phyloP scores from a whole-genome alignment of 768 basidiomycete genomes.

The Cystofilobasidium capitatum region DNA sequence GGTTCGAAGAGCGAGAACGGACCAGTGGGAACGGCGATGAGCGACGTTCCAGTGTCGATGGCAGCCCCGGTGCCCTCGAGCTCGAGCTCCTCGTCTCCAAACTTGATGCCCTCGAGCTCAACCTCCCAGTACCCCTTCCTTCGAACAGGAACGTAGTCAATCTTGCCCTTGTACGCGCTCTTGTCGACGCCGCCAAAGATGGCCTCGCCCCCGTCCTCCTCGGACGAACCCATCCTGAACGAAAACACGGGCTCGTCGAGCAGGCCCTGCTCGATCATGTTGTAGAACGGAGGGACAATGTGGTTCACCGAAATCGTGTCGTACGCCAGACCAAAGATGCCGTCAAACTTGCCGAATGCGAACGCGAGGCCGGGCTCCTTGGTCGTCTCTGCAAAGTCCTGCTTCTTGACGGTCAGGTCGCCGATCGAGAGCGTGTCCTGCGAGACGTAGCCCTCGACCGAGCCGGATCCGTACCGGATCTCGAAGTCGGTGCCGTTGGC shows the following conservation, averaged over 20 bases:
- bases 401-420: constrained; percentile 60
- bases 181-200: constrained; percentile 48
- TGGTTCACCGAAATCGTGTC: constrained; percentile 91
- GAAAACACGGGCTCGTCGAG: constrained; percentile 82
- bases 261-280: constrained; percentile 71
- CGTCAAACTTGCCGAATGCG: constrained; percentile 95
- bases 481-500: constrained; percentile 78
- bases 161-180: constrained; percentile 63
- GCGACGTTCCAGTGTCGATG: constrained; percentile 36
- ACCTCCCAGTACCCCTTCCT: constrained; percentile 97
- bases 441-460: constrained; percentile 92
- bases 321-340: constrained; percentile 81
- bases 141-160: constrained; percentile 79
- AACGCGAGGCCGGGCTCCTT: constrained; percentile 96
- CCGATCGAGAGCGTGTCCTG: constrained; percentile 70
- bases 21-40: constrained; percentile 9
- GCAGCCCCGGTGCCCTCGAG: constrained; percentile 74
- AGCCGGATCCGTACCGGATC: constrained; percentile 91
- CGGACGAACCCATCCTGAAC: constrained; percentile 80
- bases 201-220: constrained; percentile 49
- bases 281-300: constrained; percentile 88
- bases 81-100: constrained; percentile 79
- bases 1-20: background rate
- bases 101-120: constrained; percentile 72
- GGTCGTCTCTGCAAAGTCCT: constrained; percentile 89